phyloP scores from a whole-genome alignment of 306 rosid genomes.

The Chamaecrista fasciculata region DNA sequence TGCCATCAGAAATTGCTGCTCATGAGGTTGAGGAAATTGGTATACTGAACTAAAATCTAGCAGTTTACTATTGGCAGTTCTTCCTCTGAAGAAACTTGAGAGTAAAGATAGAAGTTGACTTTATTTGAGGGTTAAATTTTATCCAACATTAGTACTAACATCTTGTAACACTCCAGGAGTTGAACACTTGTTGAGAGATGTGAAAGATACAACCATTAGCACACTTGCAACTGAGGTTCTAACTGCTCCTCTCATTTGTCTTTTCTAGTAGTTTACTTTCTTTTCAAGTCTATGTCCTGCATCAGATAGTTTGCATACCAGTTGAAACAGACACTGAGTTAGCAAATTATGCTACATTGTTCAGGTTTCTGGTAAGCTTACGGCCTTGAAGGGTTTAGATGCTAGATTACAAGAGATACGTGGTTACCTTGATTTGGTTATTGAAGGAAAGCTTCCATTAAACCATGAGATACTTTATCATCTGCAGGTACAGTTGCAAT shows the following conservation, averaged over 20 bases:
- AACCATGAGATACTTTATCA: constrained; percentile 82
- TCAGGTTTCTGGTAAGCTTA: constrained; percentile 76
- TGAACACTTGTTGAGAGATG: constrained; percentile 66
- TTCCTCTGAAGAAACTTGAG: neutral
- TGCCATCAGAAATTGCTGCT: constrained; percentile 60
- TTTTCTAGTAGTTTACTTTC: neutral
- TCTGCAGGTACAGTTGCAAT: constrained; percentile 58
- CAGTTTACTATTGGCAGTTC: neutral
- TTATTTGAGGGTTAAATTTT: neutral
- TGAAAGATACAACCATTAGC: constrained; percentile 60
- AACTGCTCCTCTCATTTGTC: neutral
- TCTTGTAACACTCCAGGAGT: constrained; percentile 41
- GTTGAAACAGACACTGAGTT: neutral
- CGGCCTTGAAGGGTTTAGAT: constrained; percentile 87
- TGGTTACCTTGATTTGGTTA: constrained; percentile 67
- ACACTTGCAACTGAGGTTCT: constrained; percentile 66
- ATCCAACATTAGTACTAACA: neutral
- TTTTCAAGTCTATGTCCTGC: neutral
- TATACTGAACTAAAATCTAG: constrained; percentile 28
- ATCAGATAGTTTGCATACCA: neutral
- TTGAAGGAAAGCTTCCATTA: constrained; percentile 65
- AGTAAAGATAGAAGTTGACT: neutral
- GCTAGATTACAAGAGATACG: constrained; percentile 68
- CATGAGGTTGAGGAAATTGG: constrained; percentile 69
- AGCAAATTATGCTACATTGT: constrained; percentile 12